Percentiles rank a stretch among this genome's conserved stretches.
Evolutionary conservation across 768 basidiomycete species (phyloP).

Genomic region (Rubroboletus pulcherrimus): DNA sequence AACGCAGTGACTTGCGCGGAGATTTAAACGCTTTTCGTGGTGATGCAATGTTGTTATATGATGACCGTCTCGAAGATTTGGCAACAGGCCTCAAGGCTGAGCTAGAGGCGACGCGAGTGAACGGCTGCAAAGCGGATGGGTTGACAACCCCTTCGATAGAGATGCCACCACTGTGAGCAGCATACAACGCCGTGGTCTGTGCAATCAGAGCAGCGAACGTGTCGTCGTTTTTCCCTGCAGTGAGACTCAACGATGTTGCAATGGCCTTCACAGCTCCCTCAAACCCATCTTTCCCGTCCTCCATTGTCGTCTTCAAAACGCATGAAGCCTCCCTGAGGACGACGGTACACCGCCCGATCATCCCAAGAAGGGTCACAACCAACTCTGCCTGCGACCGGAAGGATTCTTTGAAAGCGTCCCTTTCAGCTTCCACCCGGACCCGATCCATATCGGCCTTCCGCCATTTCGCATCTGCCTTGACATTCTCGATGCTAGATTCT

Average conservation of each 20-base stretch:
- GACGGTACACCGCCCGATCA: constrained; percentile 76
- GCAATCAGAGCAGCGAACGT: constrained; percentile 66
- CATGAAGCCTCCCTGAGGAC: constrained; percentile 57
- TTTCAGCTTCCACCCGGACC: constrained; percentile 60
- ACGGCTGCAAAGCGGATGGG: constrained; percentile 40
- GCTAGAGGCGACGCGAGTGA: constrained; percentile 46
- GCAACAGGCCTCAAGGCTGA: constrained; percentile 44
- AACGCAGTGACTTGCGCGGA: constrained; percentile 71
- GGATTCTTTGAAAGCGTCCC: constrained; percentile 58
- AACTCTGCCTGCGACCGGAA: constrained; percentile 63
- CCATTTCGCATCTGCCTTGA: constrained; percentile 66
- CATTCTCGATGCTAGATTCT: constrained; percentile 60
- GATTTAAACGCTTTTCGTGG: constrained; percentile 53
- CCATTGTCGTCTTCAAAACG: constrained; percentile 39
- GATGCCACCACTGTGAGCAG: constrained; percentile 32
- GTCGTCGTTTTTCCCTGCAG: constrained; percentile 68
- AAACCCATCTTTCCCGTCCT: constrained; percentile 35
- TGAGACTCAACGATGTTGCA: constrained; percentile 45
- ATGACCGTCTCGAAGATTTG: constrained; percentile 41
- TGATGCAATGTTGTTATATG: constrained; percentile 39
- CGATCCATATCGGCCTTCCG: constrained; percentile 70
- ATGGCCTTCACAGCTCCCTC: constrained; percentile 45
- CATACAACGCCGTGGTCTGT: constrained; percentile 60
- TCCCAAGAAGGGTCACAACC: constrained; percentile 69
- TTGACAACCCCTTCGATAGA: constrained; percentile 49